phyloP scores from a whole-genome alignment of 1,284 basidiomycete genomes.

The Phellopilus nigrolimitatus region DNA sequence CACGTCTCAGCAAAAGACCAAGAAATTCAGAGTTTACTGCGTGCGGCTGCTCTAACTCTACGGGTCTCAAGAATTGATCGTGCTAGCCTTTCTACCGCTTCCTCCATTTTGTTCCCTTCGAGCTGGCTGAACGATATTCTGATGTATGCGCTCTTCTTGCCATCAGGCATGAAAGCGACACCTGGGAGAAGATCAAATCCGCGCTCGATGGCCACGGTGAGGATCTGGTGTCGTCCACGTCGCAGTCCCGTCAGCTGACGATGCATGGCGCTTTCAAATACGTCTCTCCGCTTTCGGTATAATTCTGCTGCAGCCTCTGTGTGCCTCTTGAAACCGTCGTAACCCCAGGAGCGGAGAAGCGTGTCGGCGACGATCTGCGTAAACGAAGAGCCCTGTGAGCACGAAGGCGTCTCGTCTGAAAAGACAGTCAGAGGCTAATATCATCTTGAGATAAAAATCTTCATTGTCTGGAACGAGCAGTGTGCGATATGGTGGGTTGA shows the following conservation, averaged over 20 bases:
- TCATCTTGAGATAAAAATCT: too few species aligned
- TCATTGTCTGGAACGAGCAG: too few species aligned
- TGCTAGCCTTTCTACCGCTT: constrained; percentile 67
- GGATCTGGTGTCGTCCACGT: constrained; percentile 84
- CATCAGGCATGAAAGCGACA: constrained; percentile 69
- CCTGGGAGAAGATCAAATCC: constrained; percentile 90
- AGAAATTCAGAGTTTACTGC: too few species aligned
- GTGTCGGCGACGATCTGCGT: constrained; percentile 72
- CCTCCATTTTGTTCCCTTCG: constrained; percentile 63
- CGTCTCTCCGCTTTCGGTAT: constrained; percentile 74
- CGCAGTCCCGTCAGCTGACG: constrained; percentile 73
- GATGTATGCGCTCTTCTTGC: constrained; percentile 64
- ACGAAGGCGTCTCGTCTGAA: too few species aligned
- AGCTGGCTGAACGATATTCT: constrained; percentile 77
- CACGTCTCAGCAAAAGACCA: too few species aligned
- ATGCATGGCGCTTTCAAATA: constrained; percentile 74
- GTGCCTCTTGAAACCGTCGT: constrained; percentile 74
- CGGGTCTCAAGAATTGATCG: constrained; percentile 53
- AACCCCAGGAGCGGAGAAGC: constrained; percentile 74
- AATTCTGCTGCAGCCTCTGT: constrained; percentile 68
- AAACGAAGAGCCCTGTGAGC: constrained; percentile 75
- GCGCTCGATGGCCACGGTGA: constrained; percentile 69
- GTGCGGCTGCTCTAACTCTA: neutral
- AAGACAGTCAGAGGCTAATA: too few species aligned
- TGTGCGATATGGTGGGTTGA: too few species aligned